These are phyloP conservation scores for Dalbergia cochinchinensis DNA, from an alignment of 306 rosid genomes.

Conservation along the genomic window DNA sequence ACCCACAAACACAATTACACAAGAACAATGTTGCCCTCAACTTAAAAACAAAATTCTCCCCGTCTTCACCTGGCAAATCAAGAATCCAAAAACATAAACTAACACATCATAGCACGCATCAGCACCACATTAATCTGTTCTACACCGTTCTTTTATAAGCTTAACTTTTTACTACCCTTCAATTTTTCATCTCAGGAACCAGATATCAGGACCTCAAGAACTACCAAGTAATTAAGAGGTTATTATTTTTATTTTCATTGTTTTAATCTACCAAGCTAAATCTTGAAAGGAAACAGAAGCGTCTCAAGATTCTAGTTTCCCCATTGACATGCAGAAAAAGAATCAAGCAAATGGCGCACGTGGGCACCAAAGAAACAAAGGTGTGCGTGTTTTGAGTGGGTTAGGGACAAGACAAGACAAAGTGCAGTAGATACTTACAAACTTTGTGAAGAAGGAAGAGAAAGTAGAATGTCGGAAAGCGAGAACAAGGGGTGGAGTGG, in stretches of 20 bases:
- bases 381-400: not conserved
- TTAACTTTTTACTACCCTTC: not conserved
- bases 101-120: not conserved
- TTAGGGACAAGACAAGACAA: not conserved
- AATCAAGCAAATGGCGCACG: not conserved
- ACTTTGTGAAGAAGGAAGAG: not conserved
- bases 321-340: slow-evolving; percentile 16
- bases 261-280: not conserved
- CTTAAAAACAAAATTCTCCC: slow-evolving; percentile 8
- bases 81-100: not conserved
- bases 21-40: not conserved
- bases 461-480: not conserved
- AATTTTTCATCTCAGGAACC: slow-evolving; percentile 1
- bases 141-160: not conserved
- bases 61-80: slow-evolving; percentile 14
- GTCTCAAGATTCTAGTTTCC: not conserved
- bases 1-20: not conserved
- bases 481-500: not conserved
- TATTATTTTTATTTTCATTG: not conserved
- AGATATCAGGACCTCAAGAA: not conserved
- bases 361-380: not conserved
- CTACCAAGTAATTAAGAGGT: not conserved
- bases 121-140: not conserved
- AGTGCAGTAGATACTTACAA: not conserved
- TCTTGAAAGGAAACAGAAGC: not conserved